Base-by-base conservation (phyloP, 129 eudicot species). In the Saussurea involucrata region DNA sequence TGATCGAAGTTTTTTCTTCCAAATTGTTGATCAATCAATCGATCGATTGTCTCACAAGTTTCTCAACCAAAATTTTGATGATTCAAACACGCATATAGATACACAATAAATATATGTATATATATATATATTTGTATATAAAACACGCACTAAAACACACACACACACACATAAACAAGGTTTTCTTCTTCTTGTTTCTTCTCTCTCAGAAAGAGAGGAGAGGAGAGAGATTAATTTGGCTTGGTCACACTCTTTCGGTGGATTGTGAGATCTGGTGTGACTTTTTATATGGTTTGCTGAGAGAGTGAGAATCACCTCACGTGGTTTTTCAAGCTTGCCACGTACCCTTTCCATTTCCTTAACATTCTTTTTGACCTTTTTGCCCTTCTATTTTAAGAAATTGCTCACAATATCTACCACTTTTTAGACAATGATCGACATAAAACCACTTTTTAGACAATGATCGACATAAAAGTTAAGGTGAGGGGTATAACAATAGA, bases 211-310 rank as follows among this genome's bases (percentile, higher is more conserved):
- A n/a, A n/a, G 58, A 32, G 31, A 24, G 17, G 63, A 66, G 66
- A 68, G 58, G 2, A 6, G 75, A 68, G 25, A 53, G 42, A 55
- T 67, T 66, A 73, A 80, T 3, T 11, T 27, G 29, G 69, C 25
- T 67, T 28, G 79, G 71, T 67, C 84, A 81, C 79, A 67, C 71
- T 81, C 80, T 81, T 74, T 81, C 5, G 60, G 75, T 83, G 86
- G 82, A 72, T 83, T 72, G 79, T 77, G 76, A 78, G 86, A 83
- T 83, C 86, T 83, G 86, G 83, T 73, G n/a, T n/a, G 83, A 77
- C 79, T 72, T 37, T 46, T 37, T 78, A 83, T 83, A 66, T 58
- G 73, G 20, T 4, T 55, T 68, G 61, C 65, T 63, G 0, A 1
- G 44, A 44, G 53, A 71, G 73, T 63, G 4, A 78, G 80, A 78